Base-by-base conservation (phyloP, 768 basidiomycete species). In the Psilocybe cubensis region DNA sequence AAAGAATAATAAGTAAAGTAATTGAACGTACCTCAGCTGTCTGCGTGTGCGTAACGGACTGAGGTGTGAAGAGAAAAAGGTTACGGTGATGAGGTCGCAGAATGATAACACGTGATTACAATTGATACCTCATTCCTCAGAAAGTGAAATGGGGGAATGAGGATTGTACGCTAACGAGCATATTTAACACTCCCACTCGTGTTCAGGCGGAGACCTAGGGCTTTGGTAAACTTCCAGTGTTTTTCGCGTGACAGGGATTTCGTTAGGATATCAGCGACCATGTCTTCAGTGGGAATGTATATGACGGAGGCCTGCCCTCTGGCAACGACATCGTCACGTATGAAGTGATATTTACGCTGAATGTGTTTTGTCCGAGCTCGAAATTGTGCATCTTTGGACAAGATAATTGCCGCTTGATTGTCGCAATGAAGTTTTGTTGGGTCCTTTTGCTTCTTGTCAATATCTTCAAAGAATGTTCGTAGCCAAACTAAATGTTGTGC, bases 301-400 rank as follows among this genome's bases (percentile, higher is more conserved):
- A 18, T n/a, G 2, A 63, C 28, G 0, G 38, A 27, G 1, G 60
- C 51, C 25, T 61, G 35, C 2, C 57, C 62, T n/a, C 42, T 42
- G 12, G 52, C 61, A 17, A 52, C 58, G n/a, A 72, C 57, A 31
- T 62, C 63, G 23, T 61, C 60, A 0, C 70, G 68, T 21, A 75
- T 60, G 44, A 67, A 70, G 52, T 76, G 73, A 56, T 72, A 70
- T 17, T 68, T 67, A 12, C 72, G 63, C 40, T 74, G 68, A 52
- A 78, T 77, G 64, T 78, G 77, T 52, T 77, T 78, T 2, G 72
- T 72, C 2, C 70, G 52, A 9, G 68, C 51, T 25, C 73, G 73
- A 46, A 66, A 67, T 31, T 63, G 56, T 1, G 59, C 28, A 24
- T 64, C 60, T 31, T 63, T 62, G 1, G 69, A 50, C 6, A 72